These are phyloP conservation scores for Candida anglica DNA, from an alignment of 805 yeast genomes.

Conservation along the genomic window DNA sequence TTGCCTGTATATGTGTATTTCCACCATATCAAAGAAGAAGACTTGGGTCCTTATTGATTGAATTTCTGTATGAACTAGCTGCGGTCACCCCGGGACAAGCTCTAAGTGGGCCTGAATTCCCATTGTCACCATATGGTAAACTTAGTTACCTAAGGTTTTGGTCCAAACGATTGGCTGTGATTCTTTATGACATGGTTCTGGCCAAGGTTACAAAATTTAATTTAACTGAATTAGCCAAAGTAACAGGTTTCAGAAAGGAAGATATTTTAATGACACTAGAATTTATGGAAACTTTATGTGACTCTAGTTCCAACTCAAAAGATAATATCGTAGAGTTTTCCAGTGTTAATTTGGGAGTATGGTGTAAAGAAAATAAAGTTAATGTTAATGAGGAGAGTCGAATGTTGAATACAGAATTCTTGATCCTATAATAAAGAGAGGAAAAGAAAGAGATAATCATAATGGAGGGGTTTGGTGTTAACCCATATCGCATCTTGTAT, in stretches of 20 bases:
- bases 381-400: conserved; percentile 19
- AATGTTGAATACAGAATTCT: conserved; percentile 24
- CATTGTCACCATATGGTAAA: conserved; percentile 79
- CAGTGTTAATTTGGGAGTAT: conserved; percentile 16
- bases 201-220: conserved; percentile 29
- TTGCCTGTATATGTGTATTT: conserved; percentile 86
- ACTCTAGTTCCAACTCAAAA: conserved; percentile 1
- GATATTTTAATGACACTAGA: conserved; percentile 60
- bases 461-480: neutral
- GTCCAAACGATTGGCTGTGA: conserved; percentile 43
- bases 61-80: conserved; percentile 78
- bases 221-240: conserved; percentile 45
- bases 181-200: conserved; percentile 8
- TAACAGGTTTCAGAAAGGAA: conserved; percentile 60
- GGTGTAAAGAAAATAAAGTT: conserved; percentile 25
- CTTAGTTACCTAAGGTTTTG: conserved; percentile 72
- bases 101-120: conserved; percentile 88
- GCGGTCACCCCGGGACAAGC: conserved; percentile 47
- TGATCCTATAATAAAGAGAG: conserved; percentile 1
- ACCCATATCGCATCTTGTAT: too few species aligned
- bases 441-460: neutral
- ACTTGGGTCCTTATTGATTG: conserved; percentile 76
- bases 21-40: conserved; percentile 87
- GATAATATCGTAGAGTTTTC: conserved; percentile 11
- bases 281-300: conserved; percentile 38